Base-by-base conservation (phyloP, 306 rosid genomes). In the Vigna radiata region DNA sequence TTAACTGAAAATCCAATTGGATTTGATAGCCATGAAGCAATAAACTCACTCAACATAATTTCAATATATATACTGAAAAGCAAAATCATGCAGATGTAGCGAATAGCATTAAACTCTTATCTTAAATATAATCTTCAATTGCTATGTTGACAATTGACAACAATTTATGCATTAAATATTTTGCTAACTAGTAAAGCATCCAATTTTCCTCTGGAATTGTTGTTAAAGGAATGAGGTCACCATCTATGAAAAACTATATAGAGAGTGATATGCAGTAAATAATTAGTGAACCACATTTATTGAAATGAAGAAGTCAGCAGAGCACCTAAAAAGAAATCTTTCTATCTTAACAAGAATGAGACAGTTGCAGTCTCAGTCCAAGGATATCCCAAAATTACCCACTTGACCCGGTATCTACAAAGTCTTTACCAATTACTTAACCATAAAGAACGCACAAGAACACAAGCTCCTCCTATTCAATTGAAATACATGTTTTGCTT, bases 1-100 rank as follows among this genome's bases (percentile, higher is more conserved):
- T 50, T 36, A 52, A 33, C 80, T 52, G 14, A 47, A 48, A 73
- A 46, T 23, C 31, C 64, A 53, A 48, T 41, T 17, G 18, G 25
- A 39, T n/a, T 50, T n/a, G 67, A 68, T 25, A 68, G 68, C 73
- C 75, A 69, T 67, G 33, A 73, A 59, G 56, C 7, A 52, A 47
- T 17, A 63, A 43, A 72, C 18, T 70, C 43, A 21, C n/a, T 47
- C 31, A 12, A 36, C 19, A 67, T 65, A 77, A 48, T 63, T 71
- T 64, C 53, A 58, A 17, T 16, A 71, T 65, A 46, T 54, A n/a
- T 70, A 71, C 76, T 25, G 36, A 15, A 23, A 56, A 47, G 12
- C 60, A 68, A 47, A 33, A 53, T 18, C 4, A 33, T 23, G 2
- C 25, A 27, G 68, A 62, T 5, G 1, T 8, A 49, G 31, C 19